Evolutionary conservation across 2,329 filamentous ascomycete genomes (phyloP).

Genomic region (Xylariaceae sp.): DNA sequence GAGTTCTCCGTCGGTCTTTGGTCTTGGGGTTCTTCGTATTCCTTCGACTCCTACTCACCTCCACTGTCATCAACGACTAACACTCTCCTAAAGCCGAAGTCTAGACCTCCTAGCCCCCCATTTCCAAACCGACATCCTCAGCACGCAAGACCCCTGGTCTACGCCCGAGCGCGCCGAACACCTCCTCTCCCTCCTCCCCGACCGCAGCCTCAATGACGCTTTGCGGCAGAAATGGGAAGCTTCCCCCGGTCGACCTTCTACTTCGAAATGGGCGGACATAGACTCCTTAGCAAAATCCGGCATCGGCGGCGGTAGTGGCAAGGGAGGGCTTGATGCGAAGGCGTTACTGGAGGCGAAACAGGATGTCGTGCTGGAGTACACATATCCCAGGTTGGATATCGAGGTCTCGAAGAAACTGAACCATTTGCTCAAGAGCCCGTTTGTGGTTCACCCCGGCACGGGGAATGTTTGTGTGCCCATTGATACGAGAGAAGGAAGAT

Average conservation of each 20-base stretch:
- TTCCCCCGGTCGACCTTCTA: conserved; percentile 69
- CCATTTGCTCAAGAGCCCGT: conserved; percentile 95
- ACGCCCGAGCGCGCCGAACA: conserved; percentile 66
- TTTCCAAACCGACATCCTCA: conserved; percentile 79
- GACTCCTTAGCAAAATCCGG: conserved; percentile 77
- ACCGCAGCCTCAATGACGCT: conserved; percentile 70
- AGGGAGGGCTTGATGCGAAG: conserved; percentile 70
- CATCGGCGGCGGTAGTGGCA: conserved; percentile 60
- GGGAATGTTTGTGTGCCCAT: conserved; percentile 95
- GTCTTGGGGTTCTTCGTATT: no score
- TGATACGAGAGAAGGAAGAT: conserved; percentile 61
- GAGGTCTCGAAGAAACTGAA: conserved; percentile 97
- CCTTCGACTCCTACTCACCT: not conserved
- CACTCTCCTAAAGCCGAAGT: conserved; percentile 54
- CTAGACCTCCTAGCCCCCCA: conserved; percentile 78
- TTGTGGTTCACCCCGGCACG: conserved; percentile 93
- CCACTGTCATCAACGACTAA: not conserved
- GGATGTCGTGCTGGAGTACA: conserved; percentile 95
- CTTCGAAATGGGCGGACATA: conserved; percentile 91
- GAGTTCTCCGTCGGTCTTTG: conserved; percentile 34
- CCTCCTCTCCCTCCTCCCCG: conserved; percentile 80
- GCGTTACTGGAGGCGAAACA: conserved; percentile 86
- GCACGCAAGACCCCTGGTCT: conserved; percentile 81
- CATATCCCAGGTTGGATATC: conserved; percentile 93
- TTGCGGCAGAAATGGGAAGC: conserved; percentile 89